Evolutionary conservation across 345 rosid genomes (phyloP).

Genomic region (Zanthoxylum bungeanum): DNA sequence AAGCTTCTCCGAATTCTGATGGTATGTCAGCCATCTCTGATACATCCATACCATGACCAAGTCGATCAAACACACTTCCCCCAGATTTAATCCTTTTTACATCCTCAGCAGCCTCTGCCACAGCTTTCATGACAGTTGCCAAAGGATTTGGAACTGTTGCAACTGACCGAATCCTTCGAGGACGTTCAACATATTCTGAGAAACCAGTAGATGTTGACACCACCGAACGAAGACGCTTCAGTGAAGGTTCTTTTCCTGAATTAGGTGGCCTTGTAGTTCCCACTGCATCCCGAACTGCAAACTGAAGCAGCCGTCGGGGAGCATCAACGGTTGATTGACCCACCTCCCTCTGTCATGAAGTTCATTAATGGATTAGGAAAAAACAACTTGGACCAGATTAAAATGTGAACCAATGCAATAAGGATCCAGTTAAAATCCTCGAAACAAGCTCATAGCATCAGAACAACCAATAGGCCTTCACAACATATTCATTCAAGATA

Average conservation of each 20-base stretch:
- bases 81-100: constrained; percentile 50
- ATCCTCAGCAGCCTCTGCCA: constrained; percentile 90
- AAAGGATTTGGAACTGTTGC: constrained; percentile 70
- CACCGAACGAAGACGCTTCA: constrained; percentile 86
- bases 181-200: constrained; percentile 35
- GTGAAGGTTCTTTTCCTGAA: constrained; percentile 46
- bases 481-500: background rate
- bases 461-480: background rate
- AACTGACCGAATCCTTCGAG: constrained; percentile 58
- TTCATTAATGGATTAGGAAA: constrained; percentile 10
- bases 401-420: background rate
- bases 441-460: background rate
- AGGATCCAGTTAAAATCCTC: background rate
- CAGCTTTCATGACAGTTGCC: constrained; percentile 82
- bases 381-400: background rate
- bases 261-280: constrained; percentile 55
- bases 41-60: constrained; percentile 48
- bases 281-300: constrained; percentile 95
- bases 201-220: constrained; percentile 60
- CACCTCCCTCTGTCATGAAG: constrained; percentile 58
- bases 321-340: constrained; percentile 53
- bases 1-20: constrained; percentile 31
- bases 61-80: constrained; percentile 90
- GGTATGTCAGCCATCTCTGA: constrained; percentile 31
- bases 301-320: constrained; percentile 86